Base-by-base conservation (phyloP, 2,329 filamentous ascomycete species). In the Fusarium tupiense region DNA sequence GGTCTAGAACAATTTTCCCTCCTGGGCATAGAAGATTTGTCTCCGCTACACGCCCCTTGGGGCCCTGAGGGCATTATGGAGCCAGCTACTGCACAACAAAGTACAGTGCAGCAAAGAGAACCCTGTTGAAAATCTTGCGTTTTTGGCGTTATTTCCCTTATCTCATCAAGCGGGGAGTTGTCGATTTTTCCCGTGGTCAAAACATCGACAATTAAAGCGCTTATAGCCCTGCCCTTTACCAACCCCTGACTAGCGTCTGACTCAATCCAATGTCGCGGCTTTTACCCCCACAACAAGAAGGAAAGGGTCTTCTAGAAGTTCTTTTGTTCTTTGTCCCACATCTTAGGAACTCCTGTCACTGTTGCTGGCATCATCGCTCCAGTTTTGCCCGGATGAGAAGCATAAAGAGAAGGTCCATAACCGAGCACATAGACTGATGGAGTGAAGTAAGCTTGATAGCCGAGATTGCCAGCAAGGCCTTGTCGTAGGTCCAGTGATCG, bases 191-290 rank as follows among this genome's bases (percentile, higher is more conserved):
- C 65, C 50, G 50, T 65, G 38, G 54, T 41, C 33, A 53, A 58
- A 66, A 70, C 43, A 71, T 70, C 52, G 66, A 73, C 50, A 56
- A 70, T 61, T 46, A 43, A 49, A 54, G 58, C 69, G 64, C 56
- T 72, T 69, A 22, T 57, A 71, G 53, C 65, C 61, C 71, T 62
- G 67, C 44, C 58, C 54, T 49, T 47, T 43, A 24, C 38, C 29
- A 38, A 26, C 59, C 67, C 71, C 67, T 74, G 50, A 46, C 59
- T 74, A 74, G 71, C 63, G 71, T 74, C 71, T 69, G 67, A 69
- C 62, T 64, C 63, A 61, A 64, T 52, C 35, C 62, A 63, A 58
- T 61, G 49, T 62, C 62, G 46, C 43, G 50, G 52, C 47, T 63
- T 52, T 40, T 46, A n/a, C 35, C 68, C 58, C 69, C 67, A 68